Evolutionary conservation across 768 basidiomycete species (phyloP).

Genomic region (Porphyrellus cyaneotinctus): DNA sequence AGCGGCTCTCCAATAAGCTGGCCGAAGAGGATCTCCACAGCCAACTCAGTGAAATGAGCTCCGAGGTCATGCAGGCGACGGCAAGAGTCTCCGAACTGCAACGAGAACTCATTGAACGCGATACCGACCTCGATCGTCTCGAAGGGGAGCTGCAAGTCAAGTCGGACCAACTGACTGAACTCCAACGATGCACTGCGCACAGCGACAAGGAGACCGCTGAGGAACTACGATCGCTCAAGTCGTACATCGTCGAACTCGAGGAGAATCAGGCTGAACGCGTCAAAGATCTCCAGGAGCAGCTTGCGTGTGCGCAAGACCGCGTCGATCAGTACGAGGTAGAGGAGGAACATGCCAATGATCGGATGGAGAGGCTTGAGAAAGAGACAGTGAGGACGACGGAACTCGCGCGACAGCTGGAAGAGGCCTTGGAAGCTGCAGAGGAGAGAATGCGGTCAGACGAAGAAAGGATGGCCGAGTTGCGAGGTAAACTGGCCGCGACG

Average conservation of each 20-base stretch:
- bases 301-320: conserved; percentile 44
- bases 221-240: conserved; percentile 41
- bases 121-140: conserved; percentile 24
- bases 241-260: conserved; percentile 56
- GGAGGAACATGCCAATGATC: conserved; percentile 46
- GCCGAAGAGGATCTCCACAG: conserved; percentile 38
- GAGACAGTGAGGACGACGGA: conserved; percentile 52
- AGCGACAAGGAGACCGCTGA: conserved; percentile 25
- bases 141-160: conserved; percentile 45
- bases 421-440: conserved; percentile 72
- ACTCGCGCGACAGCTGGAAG: conserved; percentile 64
- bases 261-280: conserved; percentile 50
- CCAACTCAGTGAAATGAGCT: conserved; percentile 30
- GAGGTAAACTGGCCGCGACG: conserved; percentile 45
- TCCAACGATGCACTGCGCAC: conserved; percentile 24
- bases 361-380: conserved; percentile 47
- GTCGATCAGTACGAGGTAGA: conserved; percentile 41
- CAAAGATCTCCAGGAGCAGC: conserved; percentile 53
- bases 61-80: conserved; percentile 29
- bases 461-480: conserved; percentile 47
- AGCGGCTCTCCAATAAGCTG: conserved; percentile 40
- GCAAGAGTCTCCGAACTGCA: conserved; percentile 42
- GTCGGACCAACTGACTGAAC: conserved; percentile 21
- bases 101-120: conserved; percentile 42
- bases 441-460: conserved; percentile 64